A percentile compares a stretch with the other conserved stretches of the same genome.
Evolutionary conservation across 73 alveolate genomes (phyloP).

Genomic region (Tetrahymena borealis): DNA sequence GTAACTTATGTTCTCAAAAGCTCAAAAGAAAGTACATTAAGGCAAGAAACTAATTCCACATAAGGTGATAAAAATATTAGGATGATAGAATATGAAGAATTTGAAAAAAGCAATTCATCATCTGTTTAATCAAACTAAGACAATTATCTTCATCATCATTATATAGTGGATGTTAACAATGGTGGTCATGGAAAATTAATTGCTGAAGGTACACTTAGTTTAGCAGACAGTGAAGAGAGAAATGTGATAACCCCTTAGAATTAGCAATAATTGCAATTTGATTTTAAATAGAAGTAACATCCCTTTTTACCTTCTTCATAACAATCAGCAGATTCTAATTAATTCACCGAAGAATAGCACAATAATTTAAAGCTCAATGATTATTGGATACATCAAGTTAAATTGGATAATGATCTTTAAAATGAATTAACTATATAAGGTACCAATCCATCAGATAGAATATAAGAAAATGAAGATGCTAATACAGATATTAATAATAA

Average conservation of each 20-base stretch:
- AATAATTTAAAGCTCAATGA: not conserved
- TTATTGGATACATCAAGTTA: not conserved
- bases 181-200: not conserved
- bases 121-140: not conserved
- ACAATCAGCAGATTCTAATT: not conserved
- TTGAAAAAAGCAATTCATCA: not conserved
- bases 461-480: too few species aligned
- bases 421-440: too few species aligned
- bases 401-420: not conserved
- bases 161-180: not conserved
- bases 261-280: not conserved
- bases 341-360: not conserved
- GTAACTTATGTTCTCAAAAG: not conserved
- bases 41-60: not conserved
- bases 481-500: too few species aligned
- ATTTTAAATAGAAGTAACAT: not conserved
- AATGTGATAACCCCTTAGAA: not conserved
- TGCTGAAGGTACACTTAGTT: not conserved
- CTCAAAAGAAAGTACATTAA: not conserved
- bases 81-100: slow-evolving; percentile 1
- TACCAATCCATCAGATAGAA: too few species aligned
- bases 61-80: not conserved
- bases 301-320: not conserved
- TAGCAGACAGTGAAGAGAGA: not conserved
- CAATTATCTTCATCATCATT: not conserved